Conservation (phyloP, 371 early-diverging fungal species). For the Mucor plumbeus region DNA sequence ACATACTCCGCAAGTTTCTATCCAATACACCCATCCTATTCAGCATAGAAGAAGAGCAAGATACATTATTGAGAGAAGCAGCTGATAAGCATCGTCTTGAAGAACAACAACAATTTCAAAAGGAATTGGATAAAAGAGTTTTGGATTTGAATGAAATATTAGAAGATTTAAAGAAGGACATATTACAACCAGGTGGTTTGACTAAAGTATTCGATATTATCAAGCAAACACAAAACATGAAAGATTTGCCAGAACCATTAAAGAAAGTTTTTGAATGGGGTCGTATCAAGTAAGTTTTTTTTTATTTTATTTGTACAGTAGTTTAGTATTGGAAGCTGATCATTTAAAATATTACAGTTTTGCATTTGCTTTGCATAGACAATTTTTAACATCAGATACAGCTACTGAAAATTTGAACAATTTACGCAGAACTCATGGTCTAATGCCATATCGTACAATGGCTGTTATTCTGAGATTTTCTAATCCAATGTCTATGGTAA, state of each 20-base stretch:
- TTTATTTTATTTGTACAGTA: not conserved
- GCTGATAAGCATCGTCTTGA: slow-evolving; percentile 48
- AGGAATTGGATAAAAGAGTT: slow-evolving; percentile 58
- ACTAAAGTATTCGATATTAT: slow-evolving; percentile 45
- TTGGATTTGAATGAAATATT: slow-evolving; percentile 55
- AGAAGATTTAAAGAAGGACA: slow-evolving; percentile 56
- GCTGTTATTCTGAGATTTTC: slow-evolving; percentile 59
- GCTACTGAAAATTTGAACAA: slow-evolving; percentile 59
- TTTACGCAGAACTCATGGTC: slow-evolving; percentile 57
- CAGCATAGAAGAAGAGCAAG: slow-evolving; percentile 48
- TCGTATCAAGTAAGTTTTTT: slow-evolving; percentile 48
- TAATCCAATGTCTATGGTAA: slow-evolving; percentile 69
- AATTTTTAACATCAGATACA: slow-evolving; percentile 64
- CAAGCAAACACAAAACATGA: slow-evolving; percentile 41
- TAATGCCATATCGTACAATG: slow-evolving; percentile 67
- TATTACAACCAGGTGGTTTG: slow-evolving; percentile 61
- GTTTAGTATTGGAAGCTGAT: not conserved
- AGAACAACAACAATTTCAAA: slow-evolving; percentile 49
- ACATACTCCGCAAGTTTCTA: slow-evolving; percentile 51
- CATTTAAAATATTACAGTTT: slow-evolving; percentile 41
- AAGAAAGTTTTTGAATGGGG: slow-evolving; percentile 69
- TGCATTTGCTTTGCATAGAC: slow-evolving; percentile 65
- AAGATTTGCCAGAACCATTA: slow-evolving; percentile 56
- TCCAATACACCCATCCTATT: slow-evolving; percentile 47
- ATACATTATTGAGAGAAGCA: slow-evolving; percentile 41